Evolutionary conservation across 108 stramenopile species (phyloP).

Genomic region (Epithemia pelagica): DNA sequence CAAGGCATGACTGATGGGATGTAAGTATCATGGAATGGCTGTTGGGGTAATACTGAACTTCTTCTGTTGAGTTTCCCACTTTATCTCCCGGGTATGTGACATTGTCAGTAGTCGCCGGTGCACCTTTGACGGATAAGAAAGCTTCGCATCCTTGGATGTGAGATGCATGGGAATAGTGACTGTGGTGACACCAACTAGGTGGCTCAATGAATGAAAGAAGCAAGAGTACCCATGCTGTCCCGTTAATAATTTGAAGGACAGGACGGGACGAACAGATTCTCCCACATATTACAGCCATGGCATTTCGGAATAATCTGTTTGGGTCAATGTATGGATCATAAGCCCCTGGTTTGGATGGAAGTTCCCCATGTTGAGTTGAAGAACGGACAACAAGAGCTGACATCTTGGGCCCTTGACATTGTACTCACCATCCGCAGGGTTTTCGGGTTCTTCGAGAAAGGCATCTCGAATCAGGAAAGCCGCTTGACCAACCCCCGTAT

Average conservation of each 20-base stretch:
- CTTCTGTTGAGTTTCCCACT: constrained; percentile 10
- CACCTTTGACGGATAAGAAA: constrained; percentile 18
- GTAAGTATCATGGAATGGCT: constrained; percentile 37
- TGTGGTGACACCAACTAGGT: constrained; percentile 59
- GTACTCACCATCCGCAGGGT: background rate
- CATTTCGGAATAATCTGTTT: constrained; percentile 17
- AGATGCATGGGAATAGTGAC: constrained; percentile 14
- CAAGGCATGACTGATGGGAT: constrained; percentile 19
- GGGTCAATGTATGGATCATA: constrained; percentile 49
- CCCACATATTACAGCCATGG: constrained; percentile 29
- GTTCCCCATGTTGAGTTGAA: too few species aligned
- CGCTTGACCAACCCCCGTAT: constrained; percentile 36
- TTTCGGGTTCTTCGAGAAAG: constrained; percentile 36
- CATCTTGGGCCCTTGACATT: too few species aligned
- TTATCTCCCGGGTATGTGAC: constrained; percentile 1
- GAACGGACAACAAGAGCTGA: too few species aligned
- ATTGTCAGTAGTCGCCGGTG: constrained; percentile 21
- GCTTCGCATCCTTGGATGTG: constrained; percentile 27
- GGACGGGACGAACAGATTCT: constrained; percentile 22
- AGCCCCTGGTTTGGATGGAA: too few species aligned
- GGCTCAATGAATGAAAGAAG: constrained; percentile 64
- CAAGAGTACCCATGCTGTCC: constrained; percentile 35
- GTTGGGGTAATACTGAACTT: constrained; percentile 57
- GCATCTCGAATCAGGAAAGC: constrained; percentile 66
- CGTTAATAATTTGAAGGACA: constrained; percentile 17